Evolutionary conservation across 495 filamentous ascomycete species (phyloP).

Genomic region (Tuber calosporum): DNA sequence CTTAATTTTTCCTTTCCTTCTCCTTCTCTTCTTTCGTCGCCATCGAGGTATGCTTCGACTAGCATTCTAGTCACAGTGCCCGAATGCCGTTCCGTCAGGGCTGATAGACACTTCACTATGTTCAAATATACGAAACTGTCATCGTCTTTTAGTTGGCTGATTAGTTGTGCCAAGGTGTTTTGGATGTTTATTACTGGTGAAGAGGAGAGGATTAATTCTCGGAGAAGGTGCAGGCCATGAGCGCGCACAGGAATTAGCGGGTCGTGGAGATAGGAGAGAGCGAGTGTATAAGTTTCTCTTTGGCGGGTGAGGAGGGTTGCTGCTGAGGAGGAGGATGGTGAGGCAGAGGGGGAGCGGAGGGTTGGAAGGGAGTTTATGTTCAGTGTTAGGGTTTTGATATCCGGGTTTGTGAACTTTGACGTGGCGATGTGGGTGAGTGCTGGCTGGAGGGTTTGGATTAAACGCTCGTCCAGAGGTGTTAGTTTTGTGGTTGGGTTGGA

Average conservation of each 20-base stretch:
- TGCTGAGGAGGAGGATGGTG: not conserved
- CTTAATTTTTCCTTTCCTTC: slow-evolving; percentile 2
- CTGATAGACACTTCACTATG: slow-evolving; percentile 60
- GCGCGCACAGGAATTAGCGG: slow-evolving; percentile 68
- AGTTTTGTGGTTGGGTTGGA: slow-evolving; percentile 36
- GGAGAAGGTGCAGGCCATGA: slow-evolving; percentile 67
- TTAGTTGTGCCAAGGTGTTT: slow-evolving; percentile 58
- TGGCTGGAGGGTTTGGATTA: slow-evolving; percentile 34
- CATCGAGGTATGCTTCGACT: slow-evolving; percentile 62
- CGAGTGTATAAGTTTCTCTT: slow-evolving; percentile 57
- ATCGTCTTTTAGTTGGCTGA: slow-evolving; percentile 58
- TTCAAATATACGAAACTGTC: slow-evolving; percentile 73
- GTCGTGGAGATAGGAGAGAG: slow-evolving; percentile 67
- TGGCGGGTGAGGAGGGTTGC: slow-evolving; percentile 22
- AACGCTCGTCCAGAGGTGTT: slow-evolving; percentile 28
- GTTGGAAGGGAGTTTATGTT: slow-evolving; percentile 37
- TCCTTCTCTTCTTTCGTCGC: slow-evolving; percentile 45
- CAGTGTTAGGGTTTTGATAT: slow-evolving; percentile 24
- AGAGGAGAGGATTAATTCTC: slow-evolving; percentile 54
- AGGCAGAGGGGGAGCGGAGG: slow-evolving; percentile 18
- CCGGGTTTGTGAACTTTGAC: slow-evolving; percentile 6
- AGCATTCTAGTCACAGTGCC: slow-evolving; percentile 59
- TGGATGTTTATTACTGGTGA: slow-evolving; percentile 66
- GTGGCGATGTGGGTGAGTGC: slow-evolving; percentile 27
- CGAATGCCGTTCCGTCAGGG: slow-evolving; percentile 59